phyloP scores from a whole-genome alignment of 176 grass and related monocot species.

The Rhynchospora tenuis region DNA sequence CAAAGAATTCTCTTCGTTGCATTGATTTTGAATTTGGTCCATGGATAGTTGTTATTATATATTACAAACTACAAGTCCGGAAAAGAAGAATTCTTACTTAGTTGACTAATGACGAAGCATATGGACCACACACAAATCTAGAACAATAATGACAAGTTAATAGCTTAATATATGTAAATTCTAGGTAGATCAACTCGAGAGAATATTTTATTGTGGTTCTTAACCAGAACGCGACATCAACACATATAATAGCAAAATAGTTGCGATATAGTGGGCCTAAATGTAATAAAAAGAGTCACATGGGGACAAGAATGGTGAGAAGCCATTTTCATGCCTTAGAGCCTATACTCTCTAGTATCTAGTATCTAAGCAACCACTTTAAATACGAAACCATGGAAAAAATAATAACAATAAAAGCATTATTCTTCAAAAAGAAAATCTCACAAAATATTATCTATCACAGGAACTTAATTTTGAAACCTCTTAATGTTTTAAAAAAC shows the following conservation, averaged over 20 bases:
- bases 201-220: conserved; percentile 12
- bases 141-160: neutral
- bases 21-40: too few species aligned
- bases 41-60: too few species aligned
- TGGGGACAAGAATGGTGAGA: conserved; percentile 4
- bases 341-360: too few species aligned
- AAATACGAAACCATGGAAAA: neutral
- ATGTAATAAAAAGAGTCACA: neutral
- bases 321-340: neutral
- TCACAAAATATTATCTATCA: too few species aligned
- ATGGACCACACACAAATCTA: neutral
- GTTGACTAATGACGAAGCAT: conserved; percentile 3
- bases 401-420: neutral
- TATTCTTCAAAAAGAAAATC: neutral
- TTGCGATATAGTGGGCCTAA: conserved; percentile 13
- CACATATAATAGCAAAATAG: neutral
- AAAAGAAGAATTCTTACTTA: neutral
- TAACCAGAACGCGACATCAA: neutral
- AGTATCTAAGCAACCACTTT: neutral
- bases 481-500: too few species aligned
- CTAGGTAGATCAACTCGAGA: neutral
- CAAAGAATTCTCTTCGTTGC: too few species aligned
- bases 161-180: neutral
- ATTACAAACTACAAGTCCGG: too few species aligned
- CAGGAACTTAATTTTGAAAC: too few species aligned